phyloP scores from a whole-genome alignment of 495 filamentous ascomycete genomes.

The Chlorociboria aeruginascens region DNA sequence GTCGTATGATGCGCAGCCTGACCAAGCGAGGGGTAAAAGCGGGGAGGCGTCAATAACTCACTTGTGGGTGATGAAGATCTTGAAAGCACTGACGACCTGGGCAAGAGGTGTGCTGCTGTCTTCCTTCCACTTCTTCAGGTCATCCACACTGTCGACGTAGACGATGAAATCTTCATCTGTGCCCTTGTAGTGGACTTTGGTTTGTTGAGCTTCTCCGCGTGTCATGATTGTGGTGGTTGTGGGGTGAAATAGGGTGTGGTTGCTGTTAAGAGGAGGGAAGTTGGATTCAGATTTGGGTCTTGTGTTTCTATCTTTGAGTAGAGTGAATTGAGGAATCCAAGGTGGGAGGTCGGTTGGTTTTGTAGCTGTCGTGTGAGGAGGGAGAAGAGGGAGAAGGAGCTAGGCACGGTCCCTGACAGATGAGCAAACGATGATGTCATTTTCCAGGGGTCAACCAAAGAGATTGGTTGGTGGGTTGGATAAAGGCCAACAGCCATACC shows the following conservation, averaged over 20 bases:
- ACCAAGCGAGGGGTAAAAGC: conserved; percentile 5
- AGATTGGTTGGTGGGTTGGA: too few species aligned
- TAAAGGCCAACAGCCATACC: too few species aligned
- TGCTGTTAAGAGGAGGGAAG: background rate
- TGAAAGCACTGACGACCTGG: conserved; percentile 78
- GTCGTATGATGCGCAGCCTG: background rate
- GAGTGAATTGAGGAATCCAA: background rate
- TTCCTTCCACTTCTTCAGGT: conserved; percentile 67
- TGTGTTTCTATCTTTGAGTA: background rate
- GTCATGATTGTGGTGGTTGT: conserved; percentile 44
- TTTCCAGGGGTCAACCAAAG: too few species aligned
- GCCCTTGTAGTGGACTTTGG: conserved; percentile 89
- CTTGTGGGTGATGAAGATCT: conserved; percentile 87
- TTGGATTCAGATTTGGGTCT: background rate
- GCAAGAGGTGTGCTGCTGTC: conserved; percentile 70
- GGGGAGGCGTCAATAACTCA: conserved; percentile 37
- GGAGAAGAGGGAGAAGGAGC: background rate
- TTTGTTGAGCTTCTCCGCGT: conserved; percentile 60
- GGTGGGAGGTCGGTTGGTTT: background rate
- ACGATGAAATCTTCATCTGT: conserved; percentile 79
- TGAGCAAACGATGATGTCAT: too few species aligned
- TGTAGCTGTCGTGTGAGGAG: background rate
- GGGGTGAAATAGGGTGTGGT: background rate
- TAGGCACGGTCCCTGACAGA: too few species aligned
- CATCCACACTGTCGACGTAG: conserved; percentile 65